Base-by-base conservation (phyloP, 257 asterid genomes). In the Solanum infundibuliforme region DNA sequence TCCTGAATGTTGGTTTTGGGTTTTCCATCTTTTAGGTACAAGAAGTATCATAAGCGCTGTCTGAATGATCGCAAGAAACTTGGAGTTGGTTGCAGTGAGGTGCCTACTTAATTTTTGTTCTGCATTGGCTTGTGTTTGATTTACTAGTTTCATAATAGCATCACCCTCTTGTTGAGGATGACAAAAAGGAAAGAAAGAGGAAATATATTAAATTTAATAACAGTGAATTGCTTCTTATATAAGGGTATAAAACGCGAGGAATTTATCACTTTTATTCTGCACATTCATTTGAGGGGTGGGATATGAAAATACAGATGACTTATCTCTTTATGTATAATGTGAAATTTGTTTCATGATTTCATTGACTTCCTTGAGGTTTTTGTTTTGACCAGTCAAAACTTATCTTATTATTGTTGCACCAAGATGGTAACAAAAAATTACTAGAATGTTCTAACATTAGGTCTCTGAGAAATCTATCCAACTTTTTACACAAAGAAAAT, bases 11-110 rank as follows among this genome's bases (percentile, higher is more conserved):
- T 83, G 43, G 65, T 39, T 87, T 79, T 90, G 87, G 86, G 36
- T 88, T 88, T 71, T 88, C 60, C 71, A 87, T 88, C 86, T 68
- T 74, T 86, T 90, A 97, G 99, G 91, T 97, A 95, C 92, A 92
- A 91, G 90, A 95, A 93, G 91, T 95, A 91, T 91, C 93, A 93
- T 75, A 93, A 95, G 84, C 95, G 98, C 41, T 95, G 98, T 90
- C 95, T 95, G 75, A 89, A 88, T 88, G 98, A 97, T 38, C 92
- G 99, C 86, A 95, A 93, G 93, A 95, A 94, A 83, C 88, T 94
- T 94, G 99, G 99, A 90, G 91, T 94, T 86, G 99, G 98, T 86
- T 92, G 94, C 94, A 95, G 99, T 91, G 96, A 97, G 99, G 99
- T 97, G 85, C 87, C 32, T 73, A 71, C 83, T 88, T 85, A 46